Conservation (phyloP, 2,329 filamentous ascomycete genomes). For the Hypoxylon rubiginosum region DNA sequence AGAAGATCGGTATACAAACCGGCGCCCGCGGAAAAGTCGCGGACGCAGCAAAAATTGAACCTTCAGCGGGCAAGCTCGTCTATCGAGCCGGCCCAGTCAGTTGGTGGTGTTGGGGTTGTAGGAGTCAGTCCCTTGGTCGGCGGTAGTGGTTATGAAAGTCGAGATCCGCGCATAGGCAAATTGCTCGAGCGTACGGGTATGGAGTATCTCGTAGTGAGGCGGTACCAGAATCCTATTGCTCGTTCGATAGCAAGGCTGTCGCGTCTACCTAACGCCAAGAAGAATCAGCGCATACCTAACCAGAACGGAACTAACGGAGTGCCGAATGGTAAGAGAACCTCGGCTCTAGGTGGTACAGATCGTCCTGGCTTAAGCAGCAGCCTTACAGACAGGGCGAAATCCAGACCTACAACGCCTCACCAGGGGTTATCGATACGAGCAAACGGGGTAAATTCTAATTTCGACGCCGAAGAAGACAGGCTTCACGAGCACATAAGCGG, state of each 20-base stretch:
- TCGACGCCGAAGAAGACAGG: slow-evolving; percentile 61
- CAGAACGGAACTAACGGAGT: slow-evolving; percentile 55
- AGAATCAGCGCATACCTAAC: slow-evolving; percentile 61
- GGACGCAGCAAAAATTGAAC: slow-evolving; percentile 82
- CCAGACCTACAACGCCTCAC: slow-evolving; percentile 52
- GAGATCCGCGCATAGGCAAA: slow-evolving; percentile 74
- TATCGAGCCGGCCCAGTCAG: slow-evolving; percentile 72
- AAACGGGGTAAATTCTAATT: slow-evolving; percentile 60
- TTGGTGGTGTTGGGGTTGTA: slow-evolving; percentile 55
- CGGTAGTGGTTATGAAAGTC: slow-evolving; percentile 68
- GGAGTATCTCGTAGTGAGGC: slow-evolving; percentile 80
- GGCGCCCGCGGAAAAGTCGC: slow-evolving; percentile 68
- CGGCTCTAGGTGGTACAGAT: slow-evolving; percentile 44
- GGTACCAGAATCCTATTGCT: slow-evolving; percentile 78
- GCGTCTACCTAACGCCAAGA: slow-evolving; percentile 66
- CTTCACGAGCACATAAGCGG: slow-evolving; percentile 62
- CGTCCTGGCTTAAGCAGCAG: slow-evolving; percentile 58
- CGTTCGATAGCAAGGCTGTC: slow-evolving; percentile 70
- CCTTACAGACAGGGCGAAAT: slow-evolving; percentile 51
- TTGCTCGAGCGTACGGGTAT: slow-evolving; percentile 77
- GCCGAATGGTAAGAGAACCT: slow-evolving; percentile 48
- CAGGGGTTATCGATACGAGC: slow-evolving; percentile 55
- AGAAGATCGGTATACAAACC: slow-evolving; percentile 56
- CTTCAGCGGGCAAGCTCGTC: slow-evolving; percentile 79
- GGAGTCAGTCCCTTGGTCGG: slow-evolving; percentile 64